A percentile compares a stretch with the other conserved stretches of the same genome.
phyloP scores from a whole-genome alignment of 2,329 filamentous ascomycete genomes.

The Ilyonectria sp. region DNA sequence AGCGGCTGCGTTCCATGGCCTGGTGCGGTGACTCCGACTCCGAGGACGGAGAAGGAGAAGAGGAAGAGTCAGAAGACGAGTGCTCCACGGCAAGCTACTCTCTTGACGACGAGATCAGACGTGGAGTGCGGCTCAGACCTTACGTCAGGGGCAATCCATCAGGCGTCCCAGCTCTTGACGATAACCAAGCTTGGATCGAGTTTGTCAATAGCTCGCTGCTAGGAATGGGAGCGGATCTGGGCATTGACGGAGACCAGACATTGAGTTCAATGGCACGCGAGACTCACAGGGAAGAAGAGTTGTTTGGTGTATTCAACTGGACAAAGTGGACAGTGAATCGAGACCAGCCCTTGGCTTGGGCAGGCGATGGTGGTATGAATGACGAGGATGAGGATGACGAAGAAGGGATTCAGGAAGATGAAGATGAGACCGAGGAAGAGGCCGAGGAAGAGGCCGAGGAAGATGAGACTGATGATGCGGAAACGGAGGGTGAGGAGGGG shows the following conservation, averaged over 20 bases:
- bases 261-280: constrained; percentile 19
- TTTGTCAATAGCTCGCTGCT: constrained; percentile 47
- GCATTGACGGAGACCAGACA: constrained; percentile 44
- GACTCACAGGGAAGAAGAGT: neutral
- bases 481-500: neutral
- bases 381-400: constrained; percentile 25
- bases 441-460: neutral
- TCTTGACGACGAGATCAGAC: constrained; percentile 53
- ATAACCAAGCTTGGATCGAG: constrained; percentile 44
- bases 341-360: neutral
- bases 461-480: neutral
- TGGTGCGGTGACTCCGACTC: constrained; percentile 48
- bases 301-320: neutral
- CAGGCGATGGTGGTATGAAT: no score
- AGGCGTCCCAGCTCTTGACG: constrained; percentile 36
- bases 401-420: neutral
- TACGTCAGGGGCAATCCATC: constrained; percentile 25
- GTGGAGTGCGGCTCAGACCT: constrained; percentile 51
- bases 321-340: neutral
- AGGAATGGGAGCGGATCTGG: constrained; percentile 35
- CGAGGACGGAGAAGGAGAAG: constrained; percentile 35
- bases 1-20: constrained; percentile 53
- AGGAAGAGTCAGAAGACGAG: constrained; percentile 33
- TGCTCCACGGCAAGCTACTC: constrained; percentile 27
- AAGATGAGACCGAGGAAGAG: neutral